Percentiles rank a stretch among this genome's conserved stretches.
These are phyloP conservation scores for Aspergillus cristatus DNA, from an alignment of 495 filamentous ascomycete genomes.

Conservation along the genomic window DNA sequence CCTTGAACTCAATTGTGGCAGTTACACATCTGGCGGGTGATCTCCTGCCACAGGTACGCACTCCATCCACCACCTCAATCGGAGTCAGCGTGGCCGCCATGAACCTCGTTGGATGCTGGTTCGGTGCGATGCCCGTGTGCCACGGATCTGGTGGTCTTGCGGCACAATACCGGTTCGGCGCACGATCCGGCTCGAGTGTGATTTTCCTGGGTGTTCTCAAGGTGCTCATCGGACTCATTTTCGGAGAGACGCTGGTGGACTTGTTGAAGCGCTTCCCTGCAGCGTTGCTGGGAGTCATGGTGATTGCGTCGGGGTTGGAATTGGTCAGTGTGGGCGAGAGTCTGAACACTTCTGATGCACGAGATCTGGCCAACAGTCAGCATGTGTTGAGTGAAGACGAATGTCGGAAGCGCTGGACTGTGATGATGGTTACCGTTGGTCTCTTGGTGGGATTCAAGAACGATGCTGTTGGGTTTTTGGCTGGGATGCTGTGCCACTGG, in stretches of 20 bases:
- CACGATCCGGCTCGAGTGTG: constrained; percentile 74
- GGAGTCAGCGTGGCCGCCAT: constrained; percentile 72
- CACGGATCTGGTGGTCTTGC: constrained; percentile 88
- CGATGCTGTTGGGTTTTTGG: constrained; percentile 76
- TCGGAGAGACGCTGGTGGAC: constrained; percentile 58
- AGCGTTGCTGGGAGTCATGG: constrained; percentile 73
- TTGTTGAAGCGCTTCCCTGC: constrained; percentile 62
- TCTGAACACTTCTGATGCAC: constrained; percentile 58
- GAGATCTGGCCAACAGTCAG: constrained; percentile 44
- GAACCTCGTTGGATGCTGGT: constrained; percentile 81
- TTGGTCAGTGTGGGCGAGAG: constrained; percentile 74
- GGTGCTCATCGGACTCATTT: constrained; percentile 62
- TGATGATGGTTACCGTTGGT: constrained; percentile 82
- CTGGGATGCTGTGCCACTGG: constrained; percentile 66
- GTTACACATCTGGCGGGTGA: constrained; percentile 65
- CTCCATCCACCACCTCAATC: constrained; percentile 60
- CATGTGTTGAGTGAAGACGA: constrained; percentile 48
- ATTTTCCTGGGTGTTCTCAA: constrained; percentile 73
- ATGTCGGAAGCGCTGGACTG: constrained; percentile 62
- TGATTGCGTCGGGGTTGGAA: constrained; percentile 80
- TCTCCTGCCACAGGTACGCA: constrained; percentile 56
- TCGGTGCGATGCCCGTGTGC: constrained; percentile 92
- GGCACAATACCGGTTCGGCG: constrained; percentile 82
- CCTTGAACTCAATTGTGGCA: constrained; percentile 84
- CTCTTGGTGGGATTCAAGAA: constrained; percentile 79